Percentiles rank a stretch among this genome's conserved stretches.
phyloP scores from a whole-genome alignment of 2,329 filamentous ascomycete species.

The Trichoderma asperellum region DNA sequence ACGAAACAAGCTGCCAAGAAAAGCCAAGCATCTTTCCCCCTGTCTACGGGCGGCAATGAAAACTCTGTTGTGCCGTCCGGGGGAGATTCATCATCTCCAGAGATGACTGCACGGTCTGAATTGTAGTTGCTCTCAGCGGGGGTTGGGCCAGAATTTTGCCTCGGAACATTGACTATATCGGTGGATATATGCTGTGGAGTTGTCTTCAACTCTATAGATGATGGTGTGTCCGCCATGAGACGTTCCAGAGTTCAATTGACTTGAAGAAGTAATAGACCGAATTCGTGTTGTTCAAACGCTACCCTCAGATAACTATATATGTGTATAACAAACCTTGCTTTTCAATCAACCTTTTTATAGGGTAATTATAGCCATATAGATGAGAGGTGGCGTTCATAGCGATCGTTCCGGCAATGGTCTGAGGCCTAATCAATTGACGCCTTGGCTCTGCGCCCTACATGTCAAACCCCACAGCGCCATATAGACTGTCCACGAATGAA shows the following conservation, averaged over 20 bases:
- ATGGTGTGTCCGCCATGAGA: slow-evolving; percentile 3
- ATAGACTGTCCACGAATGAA: background rate
- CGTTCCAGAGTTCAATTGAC: background rate
- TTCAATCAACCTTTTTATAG: background rate
- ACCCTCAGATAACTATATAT: background rate
- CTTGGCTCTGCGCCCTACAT: slow-evolving; percentile 15
- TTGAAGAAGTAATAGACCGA: background rate
- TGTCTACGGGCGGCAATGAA: slow-evolving; percentile 39
- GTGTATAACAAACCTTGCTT: background rate
- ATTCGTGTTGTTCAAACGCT: background rate
- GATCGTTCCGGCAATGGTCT: background rate
- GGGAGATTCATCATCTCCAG: slow-evolving; percentile 5
- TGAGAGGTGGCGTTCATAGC: background rate
- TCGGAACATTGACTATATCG: background rate
- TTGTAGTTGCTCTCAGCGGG: slow-evolving; percentile 6
- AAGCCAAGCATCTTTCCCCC: slow-evolving; percentile 43
- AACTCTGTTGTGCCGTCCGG: slow-evolving; percentile 28
- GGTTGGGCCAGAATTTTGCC: background rate
- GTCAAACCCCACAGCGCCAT: slow-evolving; percentile 10
- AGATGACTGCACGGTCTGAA: background rate
- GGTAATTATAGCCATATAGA: slow-evolving; percentile 2
- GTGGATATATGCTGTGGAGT: background rate
- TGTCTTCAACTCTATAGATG: slow-evolving; percentile 8
- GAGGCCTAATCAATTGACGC: background rate
- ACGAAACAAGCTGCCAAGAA: slow-evolving; percentile 42